These are phyloP conservation scores for Groenewaldozyma auringiensis DNA, from an alignment of 1,139 yeast species.

Conservation along the genomic window DNA sequence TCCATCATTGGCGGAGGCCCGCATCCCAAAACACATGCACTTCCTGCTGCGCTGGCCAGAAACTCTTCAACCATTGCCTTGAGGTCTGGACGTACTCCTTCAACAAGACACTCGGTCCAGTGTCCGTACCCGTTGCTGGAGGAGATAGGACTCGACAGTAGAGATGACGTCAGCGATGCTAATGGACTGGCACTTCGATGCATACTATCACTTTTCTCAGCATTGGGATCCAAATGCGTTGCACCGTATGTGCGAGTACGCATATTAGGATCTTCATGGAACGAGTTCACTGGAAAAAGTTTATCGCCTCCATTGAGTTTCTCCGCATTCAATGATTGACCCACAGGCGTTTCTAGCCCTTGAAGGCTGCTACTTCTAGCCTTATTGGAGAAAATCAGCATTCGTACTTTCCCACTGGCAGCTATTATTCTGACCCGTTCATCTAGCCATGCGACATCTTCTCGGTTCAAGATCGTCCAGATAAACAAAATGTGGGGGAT, in stretches of 20 bases:
- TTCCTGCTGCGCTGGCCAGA: constrained; percentile 24
- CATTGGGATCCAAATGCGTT: neutral
- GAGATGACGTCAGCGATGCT: neutral
- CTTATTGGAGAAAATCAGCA: constrained; percentile 19
- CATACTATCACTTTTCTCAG: neutral
- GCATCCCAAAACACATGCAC: constrained; percentile 32
- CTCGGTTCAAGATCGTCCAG: constrained; percentile 23
- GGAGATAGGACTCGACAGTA: neutral
- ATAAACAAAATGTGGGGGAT: constrained; percentile 20
- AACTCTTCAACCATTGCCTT: constrained; percentile 19
- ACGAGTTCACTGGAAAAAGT: neutral
- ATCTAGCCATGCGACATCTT: constrained; percentile 24
- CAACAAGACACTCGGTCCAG: neutral
- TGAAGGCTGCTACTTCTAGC: neutral
- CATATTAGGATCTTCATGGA: neutral
- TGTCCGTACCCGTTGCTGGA: neutral
- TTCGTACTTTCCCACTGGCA: constrained; percentile 18
- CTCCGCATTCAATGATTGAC: neutral
- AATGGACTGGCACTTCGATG: neutral
- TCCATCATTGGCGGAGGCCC: constrained; percentile 36
- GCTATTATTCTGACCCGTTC: constrained; percentile 21
- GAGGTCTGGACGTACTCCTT: constrained; percentile 24
- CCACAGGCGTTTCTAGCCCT: neutral
- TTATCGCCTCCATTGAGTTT: neutral
- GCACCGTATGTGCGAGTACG: neutral